Conservation (phyloP, 2,329 filamentous ascomycete species). For the Neofusicoccum sp. region DNA sequence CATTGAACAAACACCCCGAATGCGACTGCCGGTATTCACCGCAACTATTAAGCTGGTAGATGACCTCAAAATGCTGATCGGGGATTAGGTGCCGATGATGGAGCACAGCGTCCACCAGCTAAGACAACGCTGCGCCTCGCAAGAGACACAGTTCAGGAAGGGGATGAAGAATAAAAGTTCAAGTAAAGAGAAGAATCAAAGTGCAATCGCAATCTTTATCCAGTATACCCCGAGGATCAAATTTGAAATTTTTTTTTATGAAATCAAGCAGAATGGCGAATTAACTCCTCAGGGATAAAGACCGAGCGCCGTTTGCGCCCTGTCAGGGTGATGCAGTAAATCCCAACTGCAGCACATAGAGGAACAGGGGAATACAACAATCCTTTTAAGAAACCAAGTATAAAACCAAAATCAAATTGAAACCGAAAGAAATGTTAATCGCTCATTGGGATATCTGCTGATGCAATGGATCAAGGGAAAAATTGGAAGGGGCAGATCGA, state of each 20-base stretch:
- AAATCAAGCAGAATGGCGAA: neutral
- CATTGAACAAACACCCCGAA: neutral
- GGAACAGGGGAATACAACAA: neutral
- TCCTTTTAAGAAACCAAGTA: conserved; percentile 1
- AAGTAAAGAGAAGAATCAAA: neutral
- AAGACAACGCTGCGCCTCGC: neutral
- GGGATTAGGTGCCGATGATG: neutral
- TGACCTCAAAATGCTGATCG: neutral
- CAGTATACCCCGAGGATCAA: neutral
- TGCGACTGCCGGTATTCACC: neutral
- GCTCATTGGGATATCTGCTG: conserved; percentile 18
- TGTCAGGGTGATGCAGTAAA: neutral
- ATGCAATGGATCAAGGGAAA: conserved; percentile 12
- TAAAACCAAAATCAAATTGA: neutral
- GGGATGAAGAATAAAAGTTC: neutral
- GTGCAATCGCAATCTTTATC: conserved; percentile 3
- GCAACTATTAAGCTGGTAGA: neutral
- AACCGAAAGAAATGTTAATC: conserved; percentile 3
- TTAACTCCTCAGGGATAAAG: neutral
- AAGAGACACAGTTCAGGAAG: neutral
- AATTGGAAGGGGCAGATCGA: neutral
- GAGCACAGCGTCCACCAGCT: neutral
- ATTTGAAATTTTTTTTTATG: neutral
- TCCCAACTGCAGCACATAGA: neutral
- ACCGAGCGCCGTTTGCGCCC: neutral